Evolutionary conservation across 495 filamentous ascomycete genomes (phyloP).

Genomic region (Neurospora terricola): DNA sequence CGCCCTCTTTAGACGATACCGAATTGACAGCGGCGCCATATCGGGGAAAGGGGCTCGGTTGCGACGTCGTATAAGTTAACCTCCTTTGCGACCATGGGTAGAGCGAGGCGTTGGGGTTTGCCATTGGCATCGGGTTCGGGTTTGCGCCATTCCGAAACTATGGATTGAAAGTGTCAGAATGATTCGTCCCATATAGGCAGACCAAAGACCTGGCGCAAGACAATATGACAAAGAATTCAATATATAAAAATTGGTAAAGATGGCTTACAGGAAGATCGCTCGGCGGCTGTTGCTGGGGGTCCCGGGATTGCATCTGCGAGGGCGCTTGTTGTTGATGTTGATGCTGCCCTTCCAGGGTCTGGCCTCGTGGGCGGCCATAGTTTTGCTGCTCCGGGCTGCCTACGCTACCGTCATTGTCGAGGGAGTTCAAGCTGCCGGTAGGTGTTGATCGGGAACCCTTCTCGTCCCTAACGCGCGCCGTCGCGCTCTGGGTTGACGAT

Average conservation of each 20-base stretch:
- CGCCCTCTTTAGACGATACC: constrained; percentile 86
- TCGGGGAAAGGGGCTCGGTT: constrained; percentile 85
- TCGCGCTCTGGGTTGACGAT: constrained; percentile 25
- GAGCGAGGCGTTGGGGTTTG: constrained; percentile 47
- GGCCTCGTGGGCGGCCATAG: constrained; percentile 25
- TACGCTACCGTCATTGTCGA: constrained; percentile 35
- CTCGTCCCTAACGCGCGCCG: constrained; percentile 36
- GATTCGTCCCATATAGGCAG: background rate
- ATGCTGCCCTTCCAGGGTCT: constrained; percentile 20
- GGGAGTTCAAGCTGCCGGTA: constrained; percentile 44
- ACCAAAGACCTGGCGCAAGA: background rate
- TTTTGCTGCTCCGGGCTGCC: constrained; percentile 40
- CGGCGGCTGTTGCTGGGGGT: constrained; percentile 12
- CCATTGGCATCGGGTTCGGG: constrained; percentile 11
- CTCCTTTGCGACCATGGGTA: constrained; percentile 95
- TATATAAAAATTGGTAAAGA: background rate
- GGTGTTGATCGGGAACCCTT: constrained; percentile 42
- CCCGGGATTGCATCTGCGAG: constrained; percentile 3
- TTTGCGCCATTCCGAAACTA: constrained; percentile 38
- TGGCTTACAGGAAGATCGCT: constrained; percentile 40
- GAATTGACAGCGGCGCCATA: constrained; percentile 97
- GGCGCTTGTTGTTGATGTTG: constrained; percentile 22
- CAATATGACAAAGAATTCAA: background rate
- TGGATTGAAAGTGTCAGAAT: constrained; percentile 2
- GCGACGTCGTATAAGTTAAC: constrained; percentile 71